Conservation (phyloP, 176 grass and related monocot species). For the Hordeum marinum region DNA sequence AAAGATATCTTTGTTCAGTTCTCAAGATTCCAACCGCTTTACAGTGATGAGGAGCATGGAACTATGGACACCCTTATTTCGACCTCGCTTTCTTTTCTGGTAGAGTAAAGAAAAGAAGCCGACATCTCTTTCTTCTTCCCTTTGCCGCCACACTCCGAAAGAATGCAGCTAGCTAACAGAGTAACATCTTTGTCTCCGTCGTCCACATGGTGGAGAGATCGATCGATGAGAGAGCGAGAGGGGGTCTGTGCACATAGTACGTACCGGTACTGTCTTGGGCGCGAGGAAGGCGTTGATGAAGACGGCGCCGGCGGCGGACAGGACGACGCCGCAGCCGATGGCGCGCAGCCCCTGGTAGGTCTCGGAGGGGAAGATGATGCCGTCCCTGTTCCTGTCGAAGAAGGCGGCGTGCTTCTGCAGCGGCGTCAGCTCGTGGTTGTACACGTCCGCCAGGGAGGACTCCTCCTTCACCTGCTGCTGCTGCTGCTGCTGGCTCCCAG, state of each 20-base stretch:
- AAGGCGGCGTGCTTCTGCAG: slow-evolving; percentile 70
- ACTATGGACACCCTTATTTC: no score
- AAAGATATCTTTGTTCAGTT: no score
- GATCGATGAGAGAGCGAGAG: neutral
- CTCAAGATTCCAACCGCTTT: no score
- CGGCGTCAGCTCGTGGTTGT: slow-evolving; percentile 41
- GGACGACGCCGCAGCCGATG: slow-evolving; percentile 41
- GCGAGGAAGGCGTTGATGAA: slow-evolving; percentile 51
- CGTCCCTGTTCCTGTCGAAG: slow-evolving; percentile 73
- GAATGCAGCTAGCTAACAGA: neutral
- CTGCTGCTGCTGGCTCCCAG: neutral
- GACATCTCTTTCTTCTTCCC: no score
- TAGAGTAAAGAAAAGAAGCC: no score
- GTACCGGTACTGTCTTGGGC: slow-evolving; percentile 39
- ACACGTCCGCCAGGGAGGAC: slow-evolving; percentile 22
- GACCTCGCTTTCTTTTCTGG: no score
- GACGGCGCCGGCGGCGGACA: slow-evolving; percentile 26
- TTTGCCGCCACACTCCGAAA: neutral
- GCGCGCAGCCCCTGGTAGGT: slow-evolving; percentile 63
- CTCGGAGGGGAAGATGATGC: slow-evolving; percentile 53
- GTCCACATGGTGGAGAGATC: no score
- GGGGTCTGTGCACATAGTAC: neutral
- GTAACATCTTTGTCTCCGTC: no score
- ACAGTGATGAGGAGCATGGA: no score
- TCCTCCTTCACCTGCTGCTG: neutral